Conservation (phyloP, 2,329 filamentous ascomycete species). For the Clarireedia sp. region DNA sequence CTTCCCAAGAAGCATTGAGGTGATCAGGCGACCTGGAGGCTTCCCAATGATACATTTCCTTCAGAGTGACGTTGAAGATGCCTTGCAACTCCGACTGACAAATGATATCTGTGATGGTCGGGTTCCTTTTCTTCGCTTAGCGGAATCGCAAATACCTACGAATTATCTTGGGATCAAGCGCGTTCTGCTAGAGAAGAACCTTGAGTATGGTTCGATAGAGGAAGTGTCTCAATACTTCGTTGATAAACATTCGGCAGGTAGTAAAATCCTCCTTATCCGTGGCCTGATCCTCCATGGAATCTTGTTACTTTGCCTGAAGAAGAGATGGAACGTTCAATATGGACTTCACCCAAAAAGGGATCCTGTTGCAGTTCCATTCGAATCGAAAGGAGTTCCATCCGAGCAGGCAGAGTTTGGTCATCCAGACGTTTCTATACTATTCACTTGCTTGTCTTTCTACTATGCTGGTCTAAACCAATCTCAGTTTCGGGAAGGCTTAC, state of each 20-base stretch:
- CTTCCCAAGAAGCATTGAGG: constrained; percentile 37
- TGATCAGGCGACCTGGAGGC: constrained; percentile 29
- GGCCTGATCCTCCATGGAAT: constrained; percentile 55
- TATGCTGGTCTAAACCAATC: constrained; percentile 45
- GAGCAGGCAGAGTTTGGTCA: constrained; percentile 60
- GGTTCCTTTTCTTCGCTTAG: constrained; percentile 20
- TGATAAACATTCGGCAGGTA: constrained; percentile 28
- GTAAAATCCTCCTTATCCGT: constrained; percentile 47
- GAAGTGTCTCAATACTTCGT: constrained; percentile 25
- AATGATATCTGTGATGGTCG: constrained; percentile 29
- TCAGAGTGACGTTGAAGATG: constrained; percentile 32
- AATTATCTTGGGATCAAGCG: constrained; percentile 19
- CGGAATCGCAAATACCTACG: constrained; percentile 16
- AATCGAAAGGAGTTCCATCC: constrained; percentile 56
- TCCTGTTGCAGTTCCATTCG: constrained; percentile 59
- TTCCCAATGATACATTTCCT: constrained; percentile 45
- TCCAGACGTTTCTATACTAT: constrained; percentile 55
- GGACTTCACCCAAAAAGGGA: constrained; percentile 46
- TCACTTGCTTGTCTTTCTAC: constrained; percentile 63
- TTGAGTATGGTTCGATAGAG: constrained; percentile 19
- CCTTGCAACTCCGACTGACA: constrained; percentile 28
- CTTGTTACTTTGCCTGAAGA: constrained; percentile 40
- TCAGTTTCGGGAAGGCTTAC: constrained; percentile 43
- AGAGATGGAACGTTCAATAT: constrained; percentile 55
- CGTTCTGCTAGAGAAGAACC: constrained; percentile 23